Evolutionary conservation across 495 filamentous ascomycete genomes (phyloP).

Genomic region (Daldinia decipiens): DNA sequence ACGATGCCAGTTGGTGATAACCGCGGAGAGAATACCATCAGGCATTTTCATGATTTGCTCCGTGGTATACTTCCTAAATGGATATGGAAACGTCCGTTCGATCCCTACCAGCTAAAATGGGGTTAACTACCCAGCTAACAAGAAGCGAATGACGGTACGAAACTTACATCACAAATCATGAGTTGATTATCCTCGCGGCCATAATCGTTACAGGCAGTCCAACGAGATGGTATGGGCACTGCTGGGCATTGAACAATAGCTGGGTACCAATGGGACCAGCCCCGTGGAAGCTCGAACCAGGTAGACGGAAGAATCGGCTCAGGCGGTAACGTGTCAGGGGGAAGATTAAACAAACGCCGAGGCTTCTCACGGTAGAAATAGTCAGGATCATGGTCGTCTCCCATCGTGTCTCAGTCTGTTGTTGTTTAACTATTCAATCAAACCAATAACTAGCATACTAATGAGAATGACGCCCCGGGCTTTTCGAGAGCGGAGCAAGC

Average conservation of each 20-base stretch:
- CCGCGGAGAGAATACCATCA: neutral
- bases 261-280: neutral
- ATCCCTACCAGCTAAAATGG: slow-evolving; percentile 8
- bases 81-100: slow-evolving; percentile 14
- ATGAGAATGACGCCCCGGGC: neutral
- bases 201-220: neutral
- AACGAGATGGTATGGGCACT: slow-evolving; percentile 1
- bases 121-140: neutral
- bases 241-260: slow-evolving; percentile 5
- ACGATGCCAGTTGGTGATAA: slow-evolving; percentile 22
- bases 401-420: neutral
- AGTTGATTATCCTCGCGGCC: neutral
- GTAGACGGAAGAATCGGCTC: neutral
- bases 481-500: neutral
- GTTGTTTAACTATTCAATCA: neutral
- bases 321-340: too few relatives aligned
- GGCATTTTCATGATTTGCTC: neutral
- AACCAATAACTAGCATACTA: too few relatives aligned
- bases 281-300: neutral
- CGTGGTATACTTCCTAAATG: neutral
- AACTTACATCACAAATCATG: slow-evolving; percentile 24
- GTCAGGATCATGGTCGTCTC: neutral
- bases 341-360: too few relatives aligned
- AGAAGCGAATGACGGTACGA: neutral
- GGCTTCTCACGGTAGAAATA: neutral